phyloP scores from a whole-genome alignment of 2,329 filamentous ascomycete species.

The Epicoccum nigrum region DNA sequence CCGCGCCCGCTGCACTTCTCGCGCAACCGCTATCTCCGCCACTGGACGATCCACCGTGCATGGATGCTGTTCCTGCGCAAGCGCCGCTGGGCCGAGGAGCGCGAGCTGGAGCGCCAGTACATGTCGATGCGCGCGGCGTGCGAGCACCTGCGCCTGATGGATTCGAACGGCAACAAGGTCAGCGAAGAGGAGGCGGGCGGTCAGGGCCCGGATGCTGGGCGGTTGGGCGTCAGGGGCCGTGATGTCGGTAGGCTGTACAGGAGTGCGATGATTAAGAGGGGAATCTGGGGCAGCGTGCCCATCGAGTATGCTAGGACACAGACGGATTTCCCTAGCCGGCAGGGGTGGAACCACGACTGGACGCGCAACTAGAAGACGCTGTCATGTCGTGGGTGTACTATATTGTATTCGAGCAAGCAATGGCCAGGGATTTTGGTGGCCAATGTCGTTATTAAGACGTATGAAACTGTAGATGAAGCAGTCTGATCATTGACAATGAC shows the following conservation, averaged over 20 bases:
- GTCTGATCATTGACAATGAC: background rate
- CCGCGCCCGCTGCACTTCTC: slow-evolving; percentile 85
- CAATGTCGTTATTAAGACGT: no score
- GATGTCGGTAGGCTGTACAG: slow-evolving; percentile 79
- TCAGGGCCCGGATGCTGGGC: slow-evolving; percentile 53
- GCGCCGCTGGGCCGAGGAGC: slow-evolving; percentile 66
- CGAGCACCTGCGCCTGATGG: slow-evolving; percentile 73
- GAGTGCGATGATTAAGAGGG: slow-evolving; percentile 89
- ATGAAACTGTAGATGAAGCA: no score
- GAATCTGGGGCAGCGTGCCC: slow-evolving; percentile 81
- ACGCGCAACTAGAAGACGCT: slow-evolving; percentile 60
- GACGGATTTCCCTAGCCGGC: slow-evolving; percentile 78
- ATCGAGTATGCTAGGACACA: slow-evolving; percentile 89
- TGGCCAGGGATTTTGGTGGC: background rate
- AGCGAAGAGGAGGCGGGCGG: slow-evolving; percentile 59
- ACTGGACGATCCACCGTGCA: slow-evolving; percentile 99
- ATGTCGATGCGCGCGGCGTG: slow-evolving; percentile 83
- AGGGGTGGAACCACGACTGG: slow-evolving; percentile 95
- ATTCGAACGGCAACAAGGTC: slow-evolving; percentile 50
- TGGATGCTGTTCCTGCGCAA: slow-evolving; percentile 82
- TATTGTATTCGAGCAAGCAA: slow-evolving; percentile 6
- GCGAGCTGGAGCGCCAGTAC: slow-evolving; percentile 79
- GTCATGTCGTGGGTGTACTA: slow-evolving; percentile 8
- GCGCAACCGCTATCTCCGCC: slow-evolving; percentile 83
- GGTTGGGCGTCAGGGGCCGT: slow-evolving; percentile 45